These are phyloP conservation scores for Pyrenochaeta sp. DNA, from an alignment of 2,329 filamentous ascomycete genomes.

Conservation along the genomic window DNA sequence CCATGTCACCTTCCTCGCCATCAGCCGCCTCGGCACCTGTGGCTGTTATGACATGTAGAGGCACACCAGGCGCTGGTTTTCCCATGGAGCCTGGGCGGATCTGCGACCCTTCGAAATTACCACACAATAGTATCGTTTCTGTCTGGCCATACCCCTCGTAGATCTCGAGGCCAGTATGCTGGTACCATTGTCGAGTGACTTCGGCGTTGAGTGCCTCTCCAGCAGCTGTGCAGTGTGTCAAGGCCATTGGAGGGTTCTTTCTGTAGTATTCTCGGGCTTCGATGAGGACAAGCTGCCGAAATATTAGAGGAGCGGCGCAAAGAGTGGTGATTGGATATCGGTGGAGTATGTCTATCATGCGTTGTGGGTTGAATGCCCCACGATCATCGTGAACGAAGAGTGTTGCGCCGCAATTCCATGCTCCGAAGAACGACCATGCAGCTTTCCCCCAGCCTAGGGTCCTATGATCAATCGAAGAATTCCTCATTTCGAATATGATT, in stretches of 20 bases:
- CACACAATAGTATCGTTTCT: constrained; percentile 12
- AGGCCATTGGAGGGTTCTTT: constrained; percentile 5
- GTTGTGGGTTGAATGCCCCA: constrained; percentile 5
- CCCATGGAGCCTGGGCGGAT: constrained; percentile 12
- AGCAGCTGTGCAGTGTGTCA: constrained; percentile 10
- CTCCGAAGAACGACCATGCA: constrained; percentile 10
- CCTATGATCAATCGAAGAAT: background rate
- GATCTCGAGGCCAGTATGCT: constrained; percentile 4
- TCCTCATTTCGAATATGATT: background rate
- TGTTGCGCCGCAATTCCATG: constrained; percentile 11
- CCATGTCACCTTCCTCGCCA: constrained; percentile 13
- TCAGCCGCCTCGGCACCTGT: constrained; percentile 2
- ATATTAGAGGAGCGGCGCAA: constrained; percentile 10
- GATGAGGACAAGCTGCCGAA: constrained; percentile 5
- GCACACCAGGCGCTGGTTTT: constrained; percentile 12
- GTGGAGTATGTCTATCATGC: constrained; percentile 7
- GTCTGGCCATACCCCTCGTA: constrained; percentile 14
- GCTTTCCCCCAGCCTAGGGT: constrained; percentile 10
- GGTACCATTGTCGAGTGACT: constrained; percentile 8
- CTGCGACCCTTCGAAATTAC: constrained; percentile 4
- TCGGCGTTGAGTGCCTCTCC: constrained; percentile 11
- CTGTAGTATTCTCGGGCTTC: constrained; percentile 3
- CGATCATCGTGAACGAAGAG: constrained; percentile 11
- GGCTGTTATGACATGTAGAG: constrained; percentile 5
- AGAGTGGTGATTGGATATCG: constrained; percentile 11